phyloP scores from a whole-genome alignment of 225 moss, liverwort and hornwort species.

The Straminergon stramineum region DNA sequence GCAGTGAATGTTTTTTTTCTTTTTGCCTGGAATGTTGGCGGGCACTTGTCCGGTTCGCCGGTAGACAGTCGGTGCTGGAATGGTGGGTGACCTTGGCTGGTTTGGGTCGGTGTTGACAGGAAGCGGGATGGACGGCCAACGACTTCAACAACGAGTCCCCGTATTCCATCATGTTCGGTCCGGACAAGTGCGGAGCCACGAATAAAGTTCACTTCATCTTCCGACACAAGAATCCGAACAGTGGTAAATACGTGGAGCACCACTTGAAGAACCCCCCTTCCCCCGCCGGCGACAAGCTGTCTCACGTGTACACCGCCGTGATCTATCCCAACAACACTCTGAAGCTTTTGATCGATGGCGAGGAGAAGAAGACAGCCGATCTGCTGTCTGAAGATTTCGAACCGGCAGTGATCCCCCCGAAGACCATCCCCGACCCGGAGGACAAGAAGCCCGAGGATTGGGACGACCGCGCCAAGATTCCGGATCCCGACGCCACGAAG shows the following conservation, averaged over 20 bases:
- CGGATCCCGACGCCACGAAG: slow-evolving; percentile 68
- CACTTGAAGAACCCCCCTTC: slow-evolving; percentile 65
- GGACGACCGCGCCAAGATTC: slow-evolving; percentile 83
- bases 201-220: slow-evolving; percentile 99
- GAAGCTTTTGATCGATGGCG: slow-evolving; percentile 76
- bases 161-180: slow-evolving; percentile 98
- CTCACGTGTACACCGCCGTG: slow-evolving; percentile 87
- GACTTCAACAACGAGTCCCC: slow-evolving; percentile 95
- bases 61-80: neutral
- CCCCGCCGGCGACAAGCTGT: slow-evolving; percentile 48
- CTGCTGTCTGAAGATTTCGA: slow-evolving; percentile 75
- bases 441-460: slow-evolving; percentile 92
- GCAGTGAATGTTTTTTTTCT: neutral
- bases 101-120: slow-evolving; percentile 15
- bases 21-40: no score
- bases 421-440: slow-evolving; percentile 86
- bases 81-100: neutral
- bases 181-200: slow-evolving; percentile 88
- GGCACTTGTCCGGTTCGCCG: neutral
- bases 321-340: slow-evolving; percentile 78
- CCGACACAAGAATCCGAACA: slow-evolving; percentile 76
- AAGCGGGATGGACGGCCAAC: slow-evolving; percentile 89
- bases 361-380: slow-evolving; percentile 72
- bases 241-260: slow-evolving; percentile 78
- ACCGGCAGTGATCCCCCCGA: slow-evolving; percentile 68